Evolutionary conservation across 306 rosid species (phyloP).

Genomic region (Psophocarpus tetragonolobus): DNA sequence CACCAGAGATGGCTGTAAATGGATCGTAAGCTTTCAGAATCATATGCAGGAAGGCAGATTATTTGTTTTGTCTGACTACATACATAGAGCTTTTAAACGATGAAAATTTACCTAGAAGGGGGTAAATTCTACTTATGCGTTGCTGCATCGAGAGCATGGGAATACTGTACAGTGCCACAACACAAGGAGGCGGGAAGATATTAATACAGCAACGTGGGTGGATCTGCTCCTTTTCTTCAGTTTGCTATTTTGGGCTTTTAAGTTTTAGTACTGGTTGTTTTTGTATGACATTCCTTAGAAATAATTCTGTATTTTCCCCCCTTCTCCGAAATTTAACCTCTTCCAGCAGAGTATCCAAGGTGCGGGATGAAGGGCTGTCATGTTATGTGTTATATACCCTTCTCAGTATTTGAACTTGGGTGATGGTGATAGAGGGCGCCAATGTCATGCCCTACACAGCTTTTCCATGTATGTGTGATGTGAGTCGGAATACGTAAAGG

Average conservation of each 20-base stretch:
- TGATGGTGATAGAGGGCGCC: slow-evolving; percentile 53
- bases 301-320: slow-evolving; percentile 46
- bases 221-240: slow-evolving; percentile 38
- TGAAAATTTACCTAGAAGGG: slow-evolving; percentile 38
- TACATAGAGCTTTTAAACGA: slow-evolving; percentile 26
- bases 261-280: slow-evolving; percentile 50
- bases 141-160: slow-evolving; percentile 48
- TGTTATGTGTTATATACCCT: slow-evolving; percentile 13
- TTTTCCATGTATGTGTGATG: slow-evolving; percentile 30
- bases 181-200: slow-evolving; percentile 40
- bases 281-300: slow-evolving; percentile 56
- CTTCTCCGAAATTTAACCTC: slow-evolving; percentile 37
- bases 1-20: slow-evolving; percentile 92
- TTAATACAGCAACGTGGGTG: slow-evolving; percentile 45
- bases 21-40: slow-evolving; percentile 59
- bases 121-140: slow-evolving; percentile 41
- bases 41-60: slow-evolving; percentile 30
- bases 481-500: slow-evolving; percentile 39
- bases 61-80: slow-evolving; percentile 38
- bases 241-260: slow-evolving; percentile 44
- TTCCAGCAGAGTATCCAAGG: slow-evolving; percentile 18
- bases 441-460: slow-evolving; percentile 45
- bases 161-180: slow-evolving; percentile 60
- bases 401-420: slow-evolving; percentile 36
- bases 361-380: slow-evolving; percentile 23